These are phyloP conservation scores for Onygena corvina DNA, from an alignment of 2,329 filamentous ascomycete genomes.

Conservation along the genomic window DNA sequence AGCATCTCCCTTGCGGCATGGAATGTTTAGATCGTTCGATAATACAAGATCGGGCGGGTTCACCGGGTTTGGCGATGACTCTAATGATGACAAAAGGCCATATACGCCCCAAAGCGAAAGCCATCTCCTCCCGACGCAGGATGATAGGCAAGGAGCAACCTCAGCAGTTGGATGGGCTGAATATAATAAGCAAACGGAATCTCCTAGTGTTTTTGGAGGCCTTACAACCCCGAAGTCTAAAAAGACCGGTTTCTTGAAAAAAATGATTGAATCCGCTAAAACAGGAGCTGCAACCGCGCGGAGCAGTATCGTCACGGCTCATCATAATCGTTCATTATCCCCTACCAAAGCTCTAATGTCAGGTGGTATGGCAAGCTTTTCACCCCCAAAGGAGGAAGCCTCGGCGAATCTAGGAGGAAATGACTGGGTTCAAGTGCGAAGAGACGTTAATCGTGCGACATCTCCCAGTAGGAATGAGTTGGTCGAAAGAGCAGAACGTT, in stretches of 20 bases:
- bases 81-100: constrained; percentile 28
- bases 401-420: constrained; percentile 48
- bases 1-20: not conserved
- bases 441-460: constrained; percentile 91
- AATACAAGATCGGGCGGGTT: constrained; percentile 37
- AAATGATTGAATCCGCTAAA: constrained; percentile 86
- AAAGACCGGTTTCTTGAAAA: constrained; percentile 86
- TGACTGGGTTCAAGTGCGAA: constrained; percentile 95
- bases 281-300: constrained; percentile 83
- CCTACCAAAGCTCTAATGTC: constrained; percentile 40
- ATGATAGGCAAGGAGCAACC: constrained; percentile 43
- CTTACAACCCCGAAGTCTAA: constrained; percentile 62
- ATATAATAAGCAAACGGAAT: constrained; percentile 47
- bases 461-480: constrained; percentile 82
- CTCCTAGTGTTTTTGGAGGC: constrained; percentile 61
- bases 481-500: constrained; percentile 72
- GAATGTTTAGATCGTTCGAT: not conserved
- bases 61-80: constrained; percentile 26
- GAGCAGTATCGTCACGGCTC: constrained; percentile 64
- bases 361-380: constrained; percentile 35
- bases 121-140: constrained; percentile 87
- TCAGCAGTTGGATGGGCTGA: constrained; percentile 53
- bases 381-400: constrained; percentile 33
- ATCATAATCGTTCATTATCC: constrained; percentile 33
- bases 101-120: constrained; percentile 53